Percentiles rank a stretch among this genome's conserved stretches.
Evolutionary conservation across 179 eudicot genomes (phyloP).

Genomic region (Amaranthus tricolor): DNA sequence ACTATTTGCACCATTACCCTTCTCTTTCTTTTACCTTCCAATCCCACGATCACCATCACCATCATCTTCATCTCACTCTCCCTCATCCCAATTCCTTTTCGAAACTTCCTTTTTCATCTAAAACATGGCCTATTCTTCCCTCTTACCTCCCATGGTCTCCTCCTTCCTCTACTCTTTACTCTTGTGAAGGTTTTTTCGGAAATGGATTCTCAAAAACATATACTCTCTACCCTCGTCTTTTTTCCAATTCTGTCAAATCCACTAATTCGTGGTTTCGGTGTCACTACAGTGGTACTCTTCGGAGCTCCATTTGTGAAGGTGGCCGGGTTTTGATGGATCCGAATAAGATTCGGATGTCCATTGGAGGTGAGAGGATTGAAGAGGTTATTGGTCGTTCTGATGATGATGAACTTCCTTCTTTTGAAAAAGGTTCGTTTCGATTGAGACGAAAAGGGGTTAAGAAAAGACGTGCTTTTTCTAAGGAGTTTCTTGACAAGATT

Average conservation of each 20-base stretch:
- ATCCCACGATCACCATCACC: background rate
- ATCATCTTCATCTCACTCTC: conserved; percentile 28
- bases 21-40: conserved; percentile 19
- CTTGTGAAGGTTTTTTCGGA: conserved; percentile 87
- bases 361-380: conserved; percentile 76
- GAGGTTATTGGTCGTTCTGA: conserved; percentile 73
- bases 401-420: conserved; percentile 70
- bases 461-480: conserved; percentile 33
- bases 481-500: conserved; percentile 46
- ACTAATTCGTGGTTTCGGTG: conserved; percentile 68
- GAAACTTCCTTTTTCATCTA: conserved; percentile 18
- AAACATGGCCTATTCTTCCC: conserved; percentile 87
- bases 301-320: conserved; percentile 78
- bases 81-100: conserved; percentile 30
- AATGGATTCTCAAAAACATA: conserved; percentile 59
- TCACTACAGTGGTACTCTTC: conserved; percentile 51
- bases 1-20: conserved; percentile 32
- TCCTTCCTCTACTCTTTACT: conserved; percentile 32
- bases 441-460: conserved; percentile 22
- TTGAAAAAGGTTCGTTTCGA: conserved; percentile 66
- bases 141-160: conserved; percentile 86
- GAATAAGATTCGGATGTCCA: conserved; percentile 61
- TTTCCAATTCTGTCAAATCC: conserved; percentile 12
- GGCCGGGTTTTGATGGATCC: conserved; percentile 68
- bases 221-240: conserved; percentile 35